Base-by-base conservation (phyloP, 2,329 filamentous ascomycete species). In the Pseudogymnoascus destructans region DNA sequence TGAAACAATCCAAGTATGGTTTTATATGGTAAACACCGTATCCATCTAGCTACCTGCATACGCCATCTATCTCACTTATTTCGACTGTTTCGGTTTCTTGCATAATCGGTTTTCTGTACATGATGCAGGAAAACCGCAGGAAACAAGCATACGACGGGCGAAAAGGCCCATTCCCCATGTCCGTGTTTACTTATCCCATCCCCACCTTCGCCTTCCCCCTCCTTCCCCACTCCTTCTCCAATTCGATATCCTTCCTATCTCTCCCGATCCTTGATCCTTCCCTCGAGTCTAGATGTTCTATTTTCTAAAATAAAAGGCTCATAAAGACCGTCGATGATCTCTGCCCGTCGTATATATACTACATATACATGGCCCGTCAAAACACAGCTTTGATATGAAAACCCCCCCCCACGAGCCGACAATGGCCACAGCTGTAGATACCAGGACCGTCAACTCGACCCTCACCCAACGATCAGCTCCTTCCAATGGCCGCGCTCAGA, bases 361-460 rank as follows among this genome's bases (percentile, higher is more conserved):
- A 10, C 38, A 42, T 46, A 25, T 25, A 25, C 40, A 46, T 46
- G 21, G 40, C 40, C 40, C 13, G 6, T 23, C 40, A 30, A 30
- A 23, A 23, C 40, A 25, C 40, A 5, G 40, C 25, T 25, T 8
- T 46, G 40, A 46, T 46, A 46, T 46, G 40, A 46, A 25, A 46
- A 25, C 11, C 27, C 11, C 52, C 52, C 49, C 30, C 33, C 15
- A 17, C n/a, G 21, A 33, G 35, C 38, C 49, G 10, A 57, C 21
- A 40, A 59, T 59, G 58, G 30, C 58, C 17, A 36, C 58, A 21
- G 27, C 32, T 25, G 35, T 59, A 21, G 17, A 57, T 9, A 42
- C 58, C 7, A 38, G 33, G 33, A 59, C 49, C 33, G 58, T 55
- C 27, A 56, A 35, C 25, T 35, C 46, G n/a, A 56, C 33, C 17